Evolutionary conservation across 192 early-diverging fungal species (phyloP).

Genomic region (Spizellomyces sp.): DNA sequence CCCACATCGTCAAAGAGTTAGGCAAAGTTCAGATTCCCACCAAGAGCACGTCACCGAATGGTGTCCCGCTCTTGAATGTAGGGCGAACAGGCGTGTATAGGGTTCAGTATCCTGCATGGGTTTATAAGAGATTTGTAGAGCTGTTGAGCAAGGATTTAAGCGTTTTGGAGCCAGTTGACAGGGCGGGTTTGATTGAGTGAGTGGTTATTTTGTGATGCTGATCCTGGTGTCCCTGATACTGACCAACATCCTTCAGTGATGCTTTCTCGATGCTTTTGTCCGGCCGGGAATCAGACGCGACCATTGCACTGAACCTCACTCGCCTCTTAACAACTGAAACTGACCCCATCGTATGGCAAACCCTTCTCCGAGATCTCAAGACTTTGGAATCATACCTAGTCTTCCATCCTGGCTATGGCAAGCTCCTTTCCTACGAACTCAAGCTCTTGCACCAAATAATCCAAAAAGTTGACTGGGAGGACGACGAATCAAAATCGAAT

Average conservation of each 20-base stretch:
- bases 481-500: background rate
- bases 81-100: slow-evolving; percentile 36
- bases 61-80: slow-evolving; percentile 25
- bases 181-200: slow-evolving; percentile 27
- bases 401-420: slow-evolving; percentile 19
- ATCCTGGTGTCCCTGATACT: background rate
- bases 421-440: slow-evolving; percentile 9
- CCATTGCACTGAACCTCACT: slow-evolving; percentile 12
- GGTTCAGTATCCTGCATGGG: slow-evolving; percentile 11
- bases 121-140: background rate
- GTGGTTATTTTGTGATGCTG: background rate
- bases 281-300: background rate
- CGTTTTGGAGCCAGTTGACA: slow-evolving; percentile 23
- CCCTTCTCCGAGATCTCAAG: slow-evolving; percentile 19
- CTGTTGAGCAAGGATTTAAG: slow-evolving; percentile 16
- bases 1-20: too few relatives aligned
- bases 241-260: background rate
- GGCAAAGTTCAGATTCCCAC: too few relatives aligned
- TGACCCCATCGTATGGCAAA: slow-evolving; percentile 31
- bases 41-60: background rate
- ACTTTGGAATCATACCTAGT: slow-evolving; percentile 13
- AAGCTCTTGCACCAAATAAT: slow-evolving; percentile 12
- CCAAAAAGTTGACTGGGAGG: slow-evolving; percentile 25
- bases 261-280: background rate
- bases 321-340: slow-evolving; percentile 14